Conservation (phyloP, 1,284 basidiomycete species). For the Microstroma glucosiphilum region DNA sequence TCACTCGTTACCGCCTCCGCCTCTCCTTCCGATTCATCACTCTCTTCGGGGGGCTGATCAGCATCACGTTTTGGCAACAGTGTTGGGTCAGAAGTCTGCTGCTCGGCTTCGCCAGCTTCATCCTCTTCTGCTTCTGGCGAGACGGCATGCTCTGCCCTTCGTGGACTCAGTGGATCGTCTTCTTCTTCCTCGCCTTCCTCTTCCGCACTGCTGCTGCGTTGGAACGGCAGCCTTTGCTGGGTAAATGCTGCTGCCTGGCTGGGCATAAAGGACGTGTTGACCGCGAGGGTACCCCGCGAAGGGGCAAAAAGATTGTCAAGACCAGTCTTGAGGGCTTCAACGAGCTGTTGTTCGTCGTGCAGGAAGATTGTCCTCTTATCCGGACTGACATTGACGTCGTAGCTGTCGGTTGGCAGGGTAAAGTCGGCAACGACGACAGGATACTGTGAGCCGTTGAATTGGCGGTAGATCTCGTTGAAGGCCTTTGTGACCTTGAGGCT, state of each 20-base stretch:
- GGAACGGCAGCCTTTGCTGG: not conserved
- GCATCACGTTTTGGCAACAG: too few species aligned
- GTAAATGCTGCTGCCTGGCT: not conserved
- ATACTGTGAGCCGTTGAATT: conserved; percentile 30
- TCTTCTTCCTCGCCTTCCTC: conserved; percentile 12
- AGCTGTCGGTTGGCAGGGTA: conserved; percentile 69
- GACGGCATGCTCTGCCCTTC: too few species aligned
- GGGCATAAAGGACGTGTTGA: conserved; percentile 13
- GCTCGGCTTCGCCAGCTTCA: not conserved
- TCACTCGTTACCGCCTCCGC: not conserved
- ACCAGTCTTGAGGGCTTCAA: conserved; percentile 63
- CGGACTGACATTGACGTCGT: conserved; percentile 92
- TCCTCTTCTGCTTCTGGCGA: too few species aligned
- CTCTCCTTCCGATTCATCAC: conserved; percentile 12
- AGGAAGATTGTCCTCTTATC: conserved; percentile 93
- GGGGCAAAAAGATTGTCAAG: conserved; percentile 65
- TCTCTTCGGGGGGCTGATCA: not conserved
- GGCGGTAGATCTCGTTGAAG: conserved; percentile 47
- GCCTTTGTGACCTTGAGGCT: conserved; percentile 47
- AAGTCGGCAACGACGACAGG: conserved; percentile 83
- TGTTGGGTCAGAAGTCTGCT: not conserved
- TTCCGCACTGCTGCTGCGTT: conserved; percentile 12
- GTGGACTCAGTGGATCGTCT: not conserved
- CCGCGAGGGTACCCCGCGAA: conserved; percentile 62
- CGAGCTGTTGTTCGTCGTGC: conserved; percentile 76